Evolutionary conservation across 176 grass and related monocot genomes (phyloP).

Genomic region (Saccharum spontaneum): DNA sequence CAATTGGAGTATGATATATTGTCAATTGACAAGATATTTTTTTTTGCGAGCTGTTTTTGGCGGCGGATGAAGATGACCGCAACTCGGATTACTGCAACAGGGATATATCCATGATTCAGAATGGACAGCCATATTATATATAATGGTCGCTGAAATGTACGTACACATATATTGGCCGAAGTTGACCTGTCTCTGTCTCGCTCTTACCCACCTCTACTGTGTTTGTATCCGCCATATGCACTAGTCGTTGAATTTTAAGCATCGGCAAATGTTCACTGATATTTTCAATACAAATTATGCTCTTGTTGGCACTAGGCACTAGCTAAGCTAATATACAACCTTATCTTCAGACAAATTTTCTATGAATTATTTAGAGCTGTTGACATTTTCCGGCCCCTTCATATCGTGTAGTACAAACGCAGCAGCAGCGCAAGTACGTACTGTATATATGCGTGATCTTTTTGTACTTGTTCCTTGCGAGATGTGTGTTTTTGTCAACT

Average conservation of each 20-base stretch:
- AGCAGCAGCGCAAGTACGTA: background rate
- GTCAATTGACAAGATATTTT: background rate
- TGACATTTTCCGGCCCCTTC: background rate
- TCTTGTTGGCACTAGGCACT: background rate
- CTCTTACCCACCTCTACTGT: background rate
- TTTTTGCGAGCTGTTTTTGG: background rate
- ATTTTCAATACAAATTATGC: background rate
- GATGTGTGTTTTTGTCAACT: no score
- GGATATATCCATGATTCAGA: no score
- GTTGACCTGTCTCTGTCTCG: background rate
- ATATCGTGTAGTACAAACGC: slow-evolving; percentile 7
- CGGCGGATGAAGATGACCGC: background rate
- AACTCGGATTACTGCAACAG: background rate
- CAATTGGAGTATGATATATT: background rate
- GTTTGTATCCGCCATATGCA: no score
- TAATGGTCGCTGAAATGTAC: no score
- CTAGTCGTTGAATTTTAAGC: background rate
- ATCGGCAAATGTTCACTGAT: background rate
- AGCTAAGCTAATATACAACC: background rate
- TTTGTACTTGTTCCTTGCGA: background rate
- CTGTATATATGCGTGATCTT: background rate
- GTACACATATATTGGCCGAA: no score
- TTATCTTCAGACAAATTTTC: slow-evolving; percentile 3
- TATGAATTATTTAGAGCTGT: background rate
- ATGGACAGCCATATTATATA: background rate